Evolutionary conservation across 768 basidiomycete species (phyloP).

Genomic region (Jaapia argillacea): DNA sequence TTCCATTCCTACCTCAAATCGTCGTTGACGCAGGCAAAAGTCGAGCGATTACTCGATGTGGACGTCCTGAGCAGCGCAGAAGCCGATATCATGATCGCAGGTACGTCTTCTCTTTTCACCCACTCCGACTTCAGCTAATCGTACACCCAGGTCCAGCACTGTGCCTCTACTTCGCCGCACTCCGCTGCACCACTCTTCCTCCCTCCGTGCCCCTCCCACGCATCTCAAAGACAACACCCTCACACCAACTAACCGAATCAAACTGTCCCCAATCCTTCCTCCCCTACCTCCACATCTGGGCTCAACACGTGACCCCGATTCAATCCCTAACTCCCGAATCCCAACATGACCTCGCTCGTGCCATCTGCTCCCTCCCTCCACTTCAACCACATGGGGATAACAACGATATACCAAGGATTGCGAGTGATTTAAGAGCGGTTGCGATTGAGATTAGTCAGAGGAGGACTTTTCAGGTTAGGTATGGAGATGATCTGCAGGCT

Average conservation of each 20-base stretch:
- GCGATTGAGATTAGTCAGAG: no score
- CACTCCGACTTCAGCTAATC: neutral
- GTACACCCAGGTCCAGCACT: conserved; percentile 55
- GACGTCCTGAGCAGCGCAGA: conserved; percentile 71
- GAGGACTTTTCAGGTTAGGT: conserved; percentile 75
- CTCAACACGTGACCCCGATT: conserved; percentile 54
- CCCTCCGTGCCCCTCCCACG: conserved; percentile 77
- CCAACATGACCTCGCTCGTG: conserved; percentile 75
- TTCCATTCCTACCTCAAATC: conserved; percentile 80
- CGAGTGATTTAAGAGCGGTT: no score
- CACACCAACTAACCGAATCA: conserved; percentile 46
- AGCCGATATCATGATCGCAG: conserved; percentile 80
- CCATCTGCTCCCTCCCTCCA: conserved; percentile 56
- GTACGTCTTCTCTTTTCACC: conserved; percentile 26
- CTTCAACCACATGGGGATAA: conserved; percentile 66
- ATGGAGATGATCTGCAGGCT: conserved; percentile 65
- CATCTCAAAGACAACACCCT: conserved; percentile 30
- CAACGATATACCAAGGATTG: no score
- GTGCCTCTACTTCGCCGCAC: conserved; percentile 77
- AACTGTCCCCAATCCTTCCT: conserved; percentile 68
- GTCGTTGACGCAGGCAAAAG: conserved; percentile 65
- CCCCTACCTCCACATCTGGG: conserved; percentile 68
- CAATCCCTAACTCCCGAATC: conserved; percentile 47
- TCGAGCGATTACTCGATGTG: conserved; percentile 61
- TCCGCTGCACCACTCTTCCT: conserved; percentile 64